Base-by-base conservation (phyloP, 345 rosid species). In the Psidium guajava region DNA sequence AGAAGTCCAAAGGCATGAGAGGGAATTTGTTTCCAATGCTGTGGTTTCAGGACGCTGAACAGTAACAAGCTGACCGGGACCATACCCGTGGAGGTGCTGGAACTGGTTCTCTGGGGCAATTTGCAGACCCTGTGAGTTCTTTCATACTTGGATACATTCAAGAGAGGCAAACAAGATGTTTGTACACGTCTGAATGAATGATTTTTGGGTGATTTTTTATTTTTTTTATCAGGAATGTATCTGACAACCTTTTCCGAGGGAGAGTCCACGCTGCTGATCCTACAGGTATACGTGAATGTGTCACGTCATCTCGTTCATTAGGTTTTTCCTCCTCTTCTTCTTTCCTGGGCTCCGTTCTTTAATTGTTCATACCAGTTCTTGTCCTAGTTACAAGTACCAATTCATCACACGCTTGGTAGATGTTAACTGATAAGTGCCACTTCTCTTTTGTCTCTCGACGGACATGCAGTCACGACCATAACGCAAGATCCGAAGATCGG, bases 61-160 rank as follows among this genome's bases (percentile, higher is more conserved):
- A 88, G 90, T 61, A 91, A 92, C 87, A 61, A 88, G 20, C 81
- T 92, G 42, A 91, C n/a, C 16, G 92, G 93, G 57, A 52, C 50
- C n/a, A 61, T 92, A 56, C 94, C 93, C 21, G 32, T 3, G 21
- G 44, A 27, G 36, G 64, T 92, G 36, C 24, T 87, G 82, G 49
- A 50, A 44, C 94, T 92, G 52, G 83, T 89, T 55, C 42, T 11
- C 3, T 44, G n/a, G 14, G 90, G 93, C 54, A 86, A 84, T 42
- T 75, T 92, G 86, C 82, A 21, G 55, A 49, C 85, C 44, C 53
- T 91, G 93, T 92, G 74, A 91, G 94, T 90, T 51, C 57, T 52
- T 57, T 49, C 77, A 8, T 36, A 1, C 36, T 25, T 69, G 25
- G 77, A 36, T 24, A 18, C 47, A 21, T 50, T 50, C 52, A 50